Base-by-base conservation (phyloP, 1,139 yeast genomes). In the Candida dubliniensis region DNA sequence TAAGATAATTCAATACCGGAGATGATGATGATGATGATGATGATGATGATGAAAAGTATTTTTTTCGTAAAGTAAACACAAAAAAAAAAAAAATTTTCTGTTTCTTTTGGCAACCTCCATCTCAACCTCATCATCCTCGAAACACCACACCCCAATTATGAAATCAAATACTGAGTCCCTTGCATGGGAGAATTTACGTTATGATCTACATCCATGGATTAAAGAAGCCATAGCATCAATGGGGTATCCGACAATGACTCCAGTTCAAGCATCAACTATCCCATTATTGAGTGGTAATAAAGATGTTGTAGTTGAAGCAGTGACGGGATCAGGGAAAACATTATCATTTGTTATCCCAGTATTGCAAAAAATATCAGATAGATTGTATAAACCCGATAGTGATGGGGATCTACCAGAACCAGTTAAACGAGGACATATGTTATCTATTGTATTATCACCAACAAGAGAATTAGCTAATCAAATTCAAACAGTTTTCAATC, bases 281-380 rank as follows among this genome's bases (percentile, higher is more conserved):
- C 99, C 99, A 0, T 69, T 91, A 43, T 80, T 95, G 54, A 67
- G 86, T 38, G 84, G 84, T n/a, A 87, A 91, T 57, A 93, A 93
- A 59, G 99, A 93, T 66, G 98, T 93, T 8, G 96, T 95, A 8
- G 97, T 90, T 2, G 96, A 91, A 59, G 90, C 98, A 0, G 96
- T 90, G 1, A 93, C 99, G 0, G 99, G 99, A 0, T 90, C 98
- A 0, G 99, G 99, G 8, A 93, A 93, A 61, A 93, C 99, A 0
- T 65, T 91, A 30, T 88, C 98, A 2, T 93, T 87, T 64, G 81
- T 82, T 8, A 76, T 93, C 3, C 99, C 99, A 0, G 77, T 90
- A 2, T 61, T 91, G 23, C 93, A 90, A 55, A 81, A 80, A 61
- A 64, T 84, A 30, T 65, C 76, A 36, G 61, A 58, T 33, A 49